Base-by-base conservation (phyloP, 331 rosid species). In the Malus hybrid region DNA sequence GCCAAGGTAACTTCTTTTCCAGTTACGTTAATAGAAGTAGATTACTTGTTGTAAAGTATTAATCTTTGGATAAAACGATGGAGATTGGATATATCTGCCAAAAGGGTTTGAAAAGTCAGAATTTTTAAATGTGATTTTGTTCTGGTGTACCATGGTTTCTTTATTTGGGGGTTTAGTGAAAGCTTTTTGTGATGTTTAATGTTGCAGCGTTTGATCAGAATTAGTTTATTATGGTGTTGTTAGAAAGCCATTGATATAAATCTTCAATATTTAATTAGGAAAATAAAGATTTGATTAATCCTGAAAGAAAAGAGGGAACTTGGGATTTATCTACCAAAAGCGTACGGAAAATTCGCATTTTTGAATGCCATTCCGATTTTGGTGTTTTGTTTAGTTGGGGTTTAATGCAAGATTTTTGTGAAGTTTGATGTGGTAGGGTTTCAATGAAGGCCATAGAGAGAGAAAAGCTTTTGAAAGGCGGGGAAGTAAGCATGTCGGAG, bases 401-500 rank as follows among this genome's bases (percentile, higher is more conserved):
- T 82, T 74, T 65, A 57, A 79, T 86, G 90, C 87, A 80, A 72
- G 79, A 18, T 52, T 64, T 34, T 64, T 24, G 42, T 39, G 15
- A 9, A 24, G 57, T 75, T 80, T 67, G 13, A 60, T 76, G 77
- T 52, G 44, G 42, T 19, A 72, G 78, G 78, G 68, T 44, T 79
- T 70, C 52, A 52, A 79, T 85, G 90, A 89, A 79, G 78, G 75
- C 70, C 33, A 63, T 70, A 73, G 74, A 64, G 48, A 82, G 13
- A 13, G 76, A 18, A 15, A 29, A 80, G 76, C 71, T 65, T 69
- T 36, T 18, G 79, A 68, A 63, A 69, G 70, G 7, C 52, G 81
- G 86, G 52, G 90, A 81, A 82, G 59, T 77, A 71, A 86, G 81
- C 89, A 83, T 84, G 89, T 22, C 77, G 34, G 91, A 82, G 85